A percentile compares a stretch with the other conserved stretches of the same genome.
Evolutionary conservation across 129 eudicot genomes (phyloP).

Genomic region (Flaveria sonorensis): DNA sequence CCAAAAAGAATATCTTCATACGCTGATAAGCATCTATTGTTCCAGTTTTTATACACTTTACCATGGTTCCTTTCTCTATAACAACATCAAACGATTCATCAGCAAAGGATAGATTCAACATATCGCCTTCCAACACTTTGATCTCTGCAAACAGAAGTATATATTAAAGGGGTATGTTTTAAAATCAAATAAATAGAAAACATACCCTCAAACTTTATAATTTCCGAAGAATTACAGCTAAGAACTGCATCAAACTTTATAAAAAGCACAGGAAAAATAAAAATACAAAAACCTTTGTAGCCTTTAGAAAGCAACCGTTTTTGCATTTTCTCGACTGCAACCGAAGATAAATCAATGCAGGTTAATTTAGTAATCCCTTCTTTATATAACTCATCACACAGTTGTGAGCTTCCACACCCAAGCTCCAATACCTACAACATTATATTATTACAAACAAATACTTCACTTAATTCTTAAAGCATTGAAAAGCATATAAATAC

Average conservation of each 20-base stretch:
- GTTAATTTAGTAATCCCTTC: constrained; percentile 77
- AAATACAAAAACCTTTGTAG: constrained; percentile 53
- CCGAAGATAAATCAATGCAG: constrained; percentile 79
- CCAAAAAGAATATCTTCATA: constrained; percentile 16
- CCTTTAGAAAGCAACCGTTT: constrained; percentile 63
- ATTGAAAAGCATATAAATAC: neutral
- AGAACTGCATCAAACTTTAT: neutral
- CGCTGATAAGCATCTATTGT: neutral
- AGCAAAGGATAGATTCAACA: constrained; percentile 83
- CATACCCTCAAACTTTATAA: neutral
- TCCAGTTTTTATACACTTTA: constrained; percentile 26
- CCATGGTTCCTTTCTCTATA: constrained; percentile 98
- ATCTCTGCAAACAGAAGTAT: constrained; percentile 52
- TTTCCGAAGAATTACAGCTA: neutral
- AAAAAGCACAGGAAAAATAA: neutral
- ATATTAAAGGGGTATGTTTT: neutral
- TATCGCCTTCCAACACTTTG: constrained; percentile 79
- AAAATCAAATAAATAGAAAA: neutral
- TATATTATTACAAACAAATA: neutral
- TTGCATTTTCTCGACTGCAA: constrained; percentile 81
- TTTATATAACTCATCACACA: constrained; percentile 75
- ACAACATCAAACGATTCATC: constrained; percentile 87
- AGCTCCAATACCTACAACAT: constrained; percentile 76
- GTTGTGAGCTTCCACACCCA: constrained; percentile 96
- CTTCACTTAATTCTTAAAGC: neutral